A percentile compares a stretch with the other conserved stretches of the same genome.
phyloP scores from a whole-genome alignment of 495 filamentous ascomycete species.

The Daldinia bambusicola region DNA sequence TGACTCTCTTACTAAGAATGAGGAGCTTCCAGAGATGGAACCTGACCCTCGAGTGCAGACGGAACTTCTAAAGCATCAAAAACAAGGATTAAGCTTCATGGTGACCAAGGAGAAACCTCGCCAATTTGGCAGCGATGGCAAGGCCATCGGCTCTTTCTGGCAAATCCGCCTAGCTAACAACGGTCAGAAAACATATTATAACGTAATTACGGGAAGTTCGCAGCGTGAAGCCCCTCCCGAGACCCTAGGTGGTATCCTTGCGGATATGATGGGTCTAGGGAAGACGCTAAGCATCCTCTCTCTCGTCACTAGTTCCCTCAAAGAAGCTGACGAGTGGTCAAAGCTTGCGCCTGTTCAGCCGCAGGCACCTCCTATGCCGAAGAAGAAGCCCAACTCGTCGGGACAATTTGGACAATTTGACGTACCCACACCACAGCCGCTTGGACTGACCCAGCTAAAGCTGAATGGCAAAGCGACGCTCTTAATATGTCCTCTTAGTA shows the following conservation, averaged over 20 bases:
- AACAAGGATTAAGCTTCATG: constrained; percentile 92
- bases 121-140: constrained; percentile 50
- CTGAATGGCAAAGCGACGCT: constrained; percentile 82
- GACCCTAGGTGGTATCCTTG: constrained; percentile 85
- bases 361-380: constrained; percentile 47
- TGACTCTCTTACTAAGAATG: constrained; percentile 76
- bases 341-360: constrained; percentile 53
- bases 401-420: constrained; percentile 52
- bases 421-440: constrained; percentile 47
- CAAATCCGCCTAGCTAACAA: constrained; percentile 61
- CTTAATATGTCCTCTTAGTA: constrained; percentile 89
- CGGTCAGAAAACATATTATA: constrained; percentile 71
- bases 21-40: constrained; percentile 81
- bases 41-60: constrained; percentile 70
- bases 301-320: constrained; percentile 70
- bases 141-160: constrained; percentile 79
- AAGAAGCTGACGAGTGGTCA: constrained; percentile 68
- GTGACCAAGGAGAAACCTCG: constrained; percentile 74
- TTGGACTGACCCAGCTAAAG: constrained; percentile 60
- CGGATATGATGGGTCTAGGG: constrained; percentile 97
- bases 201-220: constrained; percentile 83
- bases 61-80: constrained; percentile 83
- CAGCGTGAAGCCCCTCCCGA: constrained; percentile 72
- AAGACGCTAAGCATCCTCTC: constrained; percentile 93
- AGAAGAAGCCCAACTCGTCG: constrained; percentile 48